A percentile compares a stretch with the other conserved stretches of the same genome.
phyloP scores from a whole-genome alignment of 495 filamentous ascomycete genomes.

The Penicillium canariense region DNA sequence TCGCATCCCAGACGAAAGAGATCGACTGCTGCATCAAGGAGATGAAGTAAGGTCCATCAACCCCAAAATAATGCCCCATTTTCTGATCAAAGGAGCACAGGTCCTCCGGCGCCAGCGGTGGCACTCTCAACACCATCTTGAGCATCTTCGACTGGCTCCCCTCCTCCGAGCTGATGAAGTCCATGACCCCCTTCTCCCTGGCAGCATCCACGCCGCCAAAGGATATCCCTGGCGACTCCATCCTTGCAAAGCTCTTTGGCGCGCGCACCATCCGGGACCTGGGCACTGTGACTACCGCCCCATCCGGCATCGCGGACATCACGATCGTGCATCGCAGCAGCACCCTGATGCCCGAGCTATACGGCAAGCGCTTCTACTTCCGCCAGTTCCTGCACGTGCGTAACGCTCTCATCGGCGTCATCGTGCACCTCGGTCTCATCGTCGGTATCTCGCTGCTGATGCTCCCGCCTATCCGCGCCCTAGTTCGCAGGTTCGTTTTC shows the following conservation, averaged over 20 bases:
- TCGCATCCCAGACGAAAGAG: slow-evolving; percentile 54
- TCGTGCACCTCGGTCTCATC: slow-evolving; percentile 55
- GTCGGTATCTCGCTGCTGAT: slow-evolving; percentile 51
- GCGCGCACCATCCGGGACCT: slow-evolving; percentile 60
- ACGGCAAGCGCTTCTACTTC: slow-evolving; percentile 73
- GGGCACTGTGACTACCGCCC: slow-evolving; percentile 62
- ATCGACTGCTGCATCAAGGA: slow-evolving; percentile 62
- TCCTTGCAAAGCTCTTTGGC: slow-evolving; percentile 55
- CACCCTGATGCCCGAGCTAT: slow-evolving; percentile 65
- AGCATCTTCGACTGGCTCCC: slow-evolving; percentile 62
- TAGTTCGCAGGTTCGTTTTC: slow-evolving; percentile 53
- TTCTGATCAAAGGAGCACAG: slow-evolving; percentile 19
- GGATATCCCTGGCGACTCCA: slow-evolving; percentile 29
- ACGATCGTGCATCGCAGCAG: slow-evolving; percentile 73
- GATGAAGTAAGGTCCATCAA: slow-evolving; percentile 48
- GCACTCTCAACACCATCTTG: slow-evolving; percentile 65
- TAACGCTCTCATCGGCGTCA: slow-evolving; percentile 56
- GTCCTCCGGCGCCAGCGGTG: slow-evolving; percentile 63
- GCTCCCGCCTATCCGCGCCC: slow-evolving; percentile 53
- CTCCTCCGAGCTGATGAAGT: slow-evolving; percentile 51
- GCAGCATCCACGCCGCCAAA: slow-evolving; percentile 56
- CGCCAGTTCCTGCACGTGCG: slow-evolving; percentile 63
- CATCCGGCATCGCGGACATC: slow-evolving; percentile 57
- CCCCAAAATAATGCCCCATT: neutral
- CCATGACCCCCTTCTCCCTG: slow-evolving; percentile 61